These are phyloP conservation scores for Lagenaria siceraria DNA, from an alignment of 306 rosid species.

Conservation along the genomic window DNA sequence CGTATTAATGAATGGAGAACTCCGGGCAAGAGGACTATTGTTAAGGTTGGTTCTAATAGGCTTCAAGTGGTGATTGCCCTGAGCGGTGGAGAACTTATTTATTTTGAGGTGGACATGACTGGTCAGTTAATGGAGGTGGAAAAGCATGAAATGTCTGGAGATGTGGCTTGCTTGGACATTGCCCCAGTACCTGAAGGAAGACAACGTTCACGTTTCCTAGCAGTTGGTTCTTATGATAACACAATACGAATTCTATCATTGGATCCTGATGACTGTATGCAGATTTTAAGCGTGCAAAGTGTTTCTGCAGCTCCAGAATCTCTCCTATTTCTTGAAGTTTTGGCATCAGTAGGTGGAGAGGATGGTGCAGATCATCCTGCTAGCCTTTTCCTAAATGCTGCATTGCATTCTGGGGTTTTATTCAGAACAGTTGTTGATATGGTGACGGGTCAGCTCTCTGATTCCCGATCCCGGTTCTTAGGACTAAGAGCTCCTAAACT, in stretches of 20 bases:
- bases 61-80: constrained; percentile 95
- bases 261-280: constrained; percentile 96
- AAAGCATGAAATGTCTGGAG: constrained; percentile 96
- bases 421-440: constrained; percentile 96
- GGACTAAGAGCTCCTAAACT: constrained; percentile 94
- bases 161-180: constrained; percentile 90
- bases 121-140: constrained; percentile 95
- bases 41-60: constrained; percentile 82
- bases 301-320: constrained; percentile 92
- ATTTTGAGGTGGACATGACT: constrained; percentile 88
- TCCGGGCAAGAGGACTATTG: constrained; percentile 89
- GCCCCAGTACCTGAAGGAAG: constrained; percentile 96
- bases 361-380: constrained; percentile 99
- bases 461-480: constrained; percentile 85
- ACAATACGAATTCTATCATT: constrained; percentile 74
- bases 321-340: constrained; percentile 90
- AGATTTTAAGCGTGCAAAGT: constrained; percentile 75
- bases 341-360: constrained; percentile 89
- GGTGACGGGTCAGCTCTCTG: constrained; percentile 99
- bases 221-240: constrained; percentile 92
- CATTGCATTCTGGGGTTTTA: constrained; percentile 79
- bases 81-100: constrained; percentile 90
- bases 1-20: constrained; percentile 97
- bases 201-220: constrained; percentile 84
- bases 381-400: constrained; percentile 84